Base-by-base conservation (phyloP, 2,329 filamentous ascomycete genomes). In the Arthrobotrys megalospora region DNA sequence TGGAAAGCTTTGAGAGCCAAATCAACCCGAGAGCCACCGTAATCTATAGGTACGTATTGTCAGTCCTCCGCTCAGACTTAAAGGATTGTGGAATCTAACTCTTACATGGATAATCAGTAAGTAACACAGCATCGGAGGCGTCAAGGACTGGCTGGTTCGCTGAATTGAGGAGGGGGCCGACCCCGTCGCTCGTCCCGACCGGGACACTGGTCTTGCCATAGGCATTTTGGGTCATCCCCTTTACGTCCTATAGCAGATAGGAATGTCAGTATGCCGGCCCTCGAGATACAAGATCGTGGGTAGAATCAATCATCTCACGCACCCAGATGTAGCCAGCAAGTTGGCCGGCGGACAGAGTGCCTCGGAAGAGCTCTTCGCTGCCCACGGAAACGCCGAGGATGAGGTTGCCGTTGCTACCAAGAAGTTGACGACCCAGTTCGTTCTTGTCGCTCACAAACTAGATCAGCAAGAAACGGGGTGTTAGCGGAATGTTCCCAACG, bases 161-260 rank as follows among this genome's bases (percentile, higher is more conserved):
- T 73, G 83, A 79, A 84, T 91, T 88, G 55, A 87, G 86, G 88
- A 89, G 90, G 55, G 86, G 87, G 52, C 89, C 89, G 88, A 89
- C 91, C 65, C 90, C 92, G 84, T 92, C 90, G 80, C 91, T 90
- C 83, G 92, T 90, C 28, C 90, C 90, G 79, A 91, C 85, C 62
- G 89, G 86, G 76, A 87, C 85, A 62, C 85, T 86, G 83, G 86
- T 83, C 0, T 85, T 82, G 7, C 84, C 85, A 67, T 82, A 77
- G 7, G 86, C 83, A 6, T 85, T 86, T 12, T 86, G 85, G 38
- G 88, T 85, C 84, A 88, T 87, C 6, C 86, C 86, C 19, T 88
- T 85, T 10, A 88, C 86, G 67, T 88, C 87, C 80, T 78, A 64
- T 87, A 85, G 68, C 45, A 32, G 36, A 52, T 3, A 3, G 8